A percentile compares a stretch with the other conserved stretches of the same genome.
Evolutionary conservation across 164 flowering plant species (phyloP).

Genomic region (Berberis vulgaris): DNA sequence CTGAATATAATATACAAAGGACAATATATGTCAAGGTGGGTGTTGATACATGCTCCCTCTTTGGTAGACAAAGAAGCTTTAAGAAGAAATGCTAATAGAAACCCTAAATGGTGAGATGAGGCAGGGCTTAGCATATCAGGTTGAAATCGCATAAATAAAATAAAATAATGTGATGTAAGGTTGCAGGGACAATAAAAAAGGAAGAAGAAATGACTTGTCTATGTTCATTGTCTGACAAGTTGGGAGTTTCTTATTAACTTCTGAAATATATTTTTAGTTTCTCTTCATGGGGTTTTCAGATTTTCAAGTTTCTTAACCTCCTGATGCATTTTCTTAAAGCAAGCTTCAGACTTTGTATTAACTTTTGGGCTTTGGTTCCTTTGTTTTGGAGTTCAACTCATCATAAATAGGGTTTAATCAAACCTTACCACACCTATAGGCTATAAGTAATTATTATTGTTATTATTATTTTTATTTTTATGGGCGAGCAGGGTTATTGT

Average conservation of each 20-base stretch:
- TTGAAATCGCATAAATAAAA: not conserved
- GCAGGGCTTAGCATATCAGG: not conserved
- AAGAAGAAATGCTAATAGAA: too few species aligned
- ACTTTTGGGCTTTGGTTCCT: too few species aligned
- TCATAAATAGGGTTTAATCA: too few species aligned
- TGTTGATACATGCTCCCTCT: not conserved
- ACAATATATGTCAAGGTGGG: not conserved
- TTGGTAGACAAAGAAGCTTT: not conserved
- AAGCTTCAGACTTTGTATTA: too few species aligned
- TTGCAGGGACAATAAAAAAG: not conserved
- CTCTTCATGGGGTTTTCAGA: not conserved
- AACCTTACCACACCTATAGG: too few species aligned
- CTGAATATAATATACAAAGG: not conserved
- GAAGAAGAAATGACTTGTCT: not conserved
- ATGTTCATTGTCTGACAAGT: not conserved
- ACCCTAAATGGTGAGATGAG: too few species aligned
- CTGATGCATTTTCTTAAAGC: not conserved
- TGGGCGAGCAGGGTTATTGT: too few species aligned
- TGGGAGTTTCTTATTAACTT: not conserved
- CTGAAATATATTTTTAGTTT: not conserved
- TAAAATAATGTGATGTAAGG: not conserved
- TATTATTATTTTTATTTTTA: too few species aligned
- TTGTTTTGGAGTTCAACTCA: too few species aligned
- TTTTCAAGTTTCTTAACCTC: not conserved
- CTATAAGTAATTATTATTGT: too few species aligned